These are phyloP conservation scores for Euphorbia celastroides DNA, from an alignment of 441 rosid genomes.

Conservation along the genomic window DNA sequence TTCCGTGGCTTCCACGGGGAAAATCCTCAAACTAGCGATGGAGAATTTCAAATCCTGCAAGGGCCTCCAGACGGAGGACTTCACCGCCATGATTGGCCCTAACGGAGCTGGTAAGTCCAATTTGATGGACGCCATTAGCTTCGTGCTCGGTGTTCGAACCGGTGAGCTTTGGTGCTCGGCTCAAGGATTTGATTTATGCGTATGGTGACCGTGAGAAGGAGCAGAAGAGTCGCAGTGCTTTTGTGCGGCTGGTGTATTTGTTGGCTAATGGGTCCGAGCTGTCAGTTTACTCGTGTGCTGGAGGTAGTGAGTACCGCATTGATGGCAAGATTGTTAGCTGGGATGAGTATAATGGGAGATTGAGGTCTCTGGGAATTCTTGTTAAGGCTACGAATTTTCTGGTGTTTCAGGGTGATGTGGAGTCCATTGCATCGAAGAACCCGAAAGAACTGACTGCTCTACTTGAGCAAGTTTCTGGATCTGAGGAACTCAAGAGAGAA, in stretches of 20 bases:
- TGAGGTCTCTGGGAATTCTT: constrained; percentile 82
- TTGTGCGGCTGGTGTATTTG: constrained; percentile 73
- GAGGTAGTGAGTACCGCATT: constrained; percentile 87
- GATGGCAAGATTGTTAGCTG: constrained; percentile 73
- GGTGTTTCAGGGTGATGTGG: constrained; percentile 99
- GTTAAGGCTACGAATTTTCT: constrained; percentile 97
- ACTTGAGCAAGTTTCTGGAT: constrained; percentile 95
- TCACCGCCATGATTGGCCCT: constrained; percentile 98
- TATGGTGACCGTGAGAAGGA: constrained; percentile 89
- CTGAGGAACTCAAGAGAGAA: constrained; percentile 90
- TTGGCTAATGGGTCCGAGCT: constrained; percentile 71
- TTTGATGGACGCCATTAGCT: constrained; percentile 98
- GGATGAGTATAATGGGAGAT: constrained; percentile 82
- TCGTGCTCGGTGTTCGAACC: constrained; percentile 96
- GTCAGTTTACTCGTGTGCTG: constrained; percentile 73
- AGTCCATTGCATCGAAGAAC: constrained; percentile 97
- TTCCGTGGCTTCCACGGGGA: constrained; percentile 60
- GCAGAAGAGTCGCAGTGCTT: constrained; percentile 82
- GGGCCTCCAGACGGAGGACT: constrained; percentile 73
- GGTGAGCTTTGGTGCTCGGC: constrained; percentile 93
- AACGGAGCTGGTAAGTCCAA: constrained; percentile 98
- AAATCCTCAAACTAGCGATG: constrained; percentile 70
- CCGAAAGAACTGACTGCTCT: constrained; percentile 89
- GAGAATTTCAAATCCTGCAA: constrained; percentile 99
- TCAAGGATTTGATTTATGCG: constrained; percentile 95